Conservation (phyloP, 495 filamentous ascomycete genomes). For the Parathielavia appendiculata region DNA sequence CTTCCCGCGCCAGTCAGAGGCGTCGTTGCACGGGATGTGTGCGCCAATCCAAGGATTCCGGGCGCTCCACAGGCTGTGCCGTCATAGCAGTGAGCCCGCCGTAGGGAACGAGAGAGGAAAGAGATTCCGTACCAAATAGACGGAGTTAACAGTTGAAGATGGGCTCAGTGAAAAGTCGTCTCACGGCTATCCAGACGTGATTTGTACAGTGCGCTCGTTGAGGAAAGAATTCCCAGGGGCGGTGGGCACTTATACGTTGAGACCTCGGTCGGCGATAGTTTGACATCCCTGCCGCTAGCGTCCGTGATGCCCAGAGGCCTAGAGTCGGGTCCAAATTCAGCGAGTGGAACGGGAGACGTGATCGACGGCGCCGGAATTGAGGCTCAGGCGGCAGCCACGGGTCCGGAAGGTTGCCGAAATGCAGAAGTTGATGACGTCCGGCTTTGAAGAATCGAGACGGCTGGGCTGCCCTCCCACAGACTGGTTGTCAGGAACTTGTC, state of each 20-base stretch:
- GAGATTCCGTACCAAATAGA: neutral
- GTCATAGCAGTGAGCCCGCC: constrained; percentile 6
- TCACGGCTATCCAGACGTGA: neutral
- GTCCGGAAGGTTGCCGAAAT: constrained; percentile 5
- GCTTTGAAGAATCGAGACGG: neutral
- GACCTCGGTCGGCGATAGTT: constrained; percentile 8
- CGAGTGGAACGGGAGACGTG: constrained; percentile 8
- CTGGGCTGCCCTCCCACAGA: neutral
- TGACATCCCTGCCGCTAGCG: constrained; percentile 13
- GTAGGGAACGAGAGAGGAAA: neutral
- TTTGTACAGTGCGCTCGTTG: neutral
- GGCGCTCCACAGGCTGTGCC: constrained; percentile 12
- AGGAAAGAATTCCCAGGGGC: neutral
- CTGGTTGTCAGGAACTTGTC: neutral
- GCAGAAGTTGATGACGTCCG: neutral
- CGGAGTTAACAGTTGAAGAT: neutral
- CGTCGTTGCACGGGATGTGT: constrained; percentile 8
- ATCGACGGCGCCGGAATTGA: constrained; percentile 4
- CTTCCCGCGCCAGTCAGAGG: neutral
- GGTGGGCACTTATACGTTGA: constrained; percentile 5
- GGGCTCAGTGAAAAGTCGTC: neutral
- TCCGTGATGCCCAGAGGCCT: neutral
- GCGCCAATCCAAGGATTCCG: constrained; percentile 4
- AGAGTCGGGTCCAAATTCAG: neutral
- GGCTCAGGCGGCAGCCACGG: neutral